These are phyloP conservation scores for Lactarius psammicola DNA, from an alignment of 768 basidiomycete species.

Conservation along the genomic window DNA sequence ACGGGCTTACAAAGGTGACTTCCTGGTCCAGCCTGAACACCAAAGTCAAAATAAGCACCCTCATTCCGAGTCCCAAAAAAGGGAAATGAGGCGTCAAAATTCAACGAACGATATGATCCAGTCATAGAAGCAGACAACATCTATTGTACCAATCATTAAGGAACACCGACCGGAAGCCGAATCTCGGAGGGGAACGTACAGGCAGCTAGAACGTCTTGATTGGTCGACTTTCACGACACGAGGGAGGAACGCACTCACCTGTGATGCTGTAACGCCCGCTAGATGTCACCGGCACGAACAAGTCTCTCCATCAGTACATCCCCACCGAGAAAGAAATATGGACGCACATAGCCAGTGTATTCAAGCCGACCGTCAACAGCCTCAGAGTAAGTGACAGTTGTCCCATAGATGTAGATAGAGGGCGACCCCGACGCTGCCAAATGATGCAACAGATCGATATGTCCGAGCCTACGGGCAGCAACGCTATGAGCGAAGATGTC, in stretches of 20 bases:
- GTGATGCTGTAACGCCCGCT: slow-evolving; percentile 21
- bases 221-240: not conserved
- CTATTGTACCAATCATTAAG: slow-evolving; percentile 8
- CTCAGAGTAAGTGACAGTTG: not conserved
- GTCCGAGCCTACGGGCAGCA: not conserved
- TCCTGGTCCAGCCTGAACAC: slow-evolving; percentile 23
- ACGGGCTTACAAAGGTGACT: slow-evolving; percentile 10
- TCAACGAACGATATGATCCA: slow-evolving; percentile 27
- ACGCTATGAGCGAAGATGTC: not conserved
- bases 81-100: not conserved
- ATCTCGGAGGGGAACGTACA: slow-evolving; percentile 2
- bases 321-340: not conserved
- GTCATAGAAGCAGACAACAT: slow-evolving; percentile 26
- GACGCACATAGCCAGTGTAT: not conserved
- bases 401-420: not conserved
- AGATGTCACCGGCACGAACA: not conserved
- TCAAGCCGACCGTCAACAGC: not conserved
- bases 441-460: not conserved
- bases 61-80: not conserved
- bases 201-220: slow-evolving; percentile 5
- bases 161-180: not conserved
- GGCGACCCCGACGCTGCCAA: not conserved
- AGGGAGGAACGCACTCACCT: not conserved
- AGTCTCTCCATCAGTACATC: not conserved
- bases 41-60: not conserved